Base-by-base conservation (phyloP, 2,329 filamentous ascomycete species). In the Xylariaceae sp. region DNA sequence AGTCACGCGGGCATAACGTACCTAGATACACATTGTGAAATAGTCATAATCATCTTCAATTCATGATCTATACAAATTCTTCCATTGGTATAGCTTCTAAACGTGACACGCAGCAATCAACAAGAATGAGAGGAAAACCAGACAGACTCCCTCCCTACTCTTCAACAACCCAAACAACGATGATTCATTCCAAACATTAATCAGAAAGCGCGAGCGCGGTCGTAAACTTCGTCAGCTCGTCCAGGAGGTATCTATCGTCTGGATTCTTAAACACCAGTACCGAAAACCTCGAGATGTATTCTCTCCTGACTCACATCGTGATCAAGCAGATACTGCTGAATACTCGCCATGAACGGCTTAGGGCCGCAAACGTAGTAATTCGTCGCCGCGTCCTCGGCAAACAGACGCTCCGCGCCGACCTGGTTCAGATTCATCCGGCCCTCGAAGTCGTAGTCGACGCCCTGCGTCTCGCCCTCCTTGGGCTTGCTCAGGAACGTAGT, bases 301-400 rank as follows among this genome's bases (percentile, higher is more conserved):
- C 83, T 81, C 35, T 79, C 78, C n/a, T 73, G 72, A 1, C 76
- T 72, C 1, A 91, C 86, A 0, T 86, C 87, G 57, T 77, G 73
- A 2, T 67, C 74, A 65, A 78, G 73, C 58, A 92, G 75, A 65
- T 76, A 78, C 6, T 73, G 72, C 64, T 82, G 76, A 18, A 82
- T 75, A 44, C 83, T 81, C 8, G 79, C 67, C 89, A 92, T 92
- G 77, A 91, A 92, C 6, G 72, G 70, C 61, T 80, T 78, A 0
- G 89, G 88, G 0, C 89, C 89, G 68, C 89, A 92, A 56, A 90
- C 75, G 66, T 83, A 92, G 72, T 91, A 92, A 67, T 85, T 77
- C 0, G 89, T 78, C 49, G 73, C 73, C 0, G 72, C 53, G 65
- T 87, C 76, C 17, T 77, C 74, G 1, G 86, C 69, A 64, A 80